These are phyloP conservation scores for Chaetomium strumarium DNA, from an alignment of 2,329 filamentous ascomycete species.

Conservation along the genomic window DNA sequence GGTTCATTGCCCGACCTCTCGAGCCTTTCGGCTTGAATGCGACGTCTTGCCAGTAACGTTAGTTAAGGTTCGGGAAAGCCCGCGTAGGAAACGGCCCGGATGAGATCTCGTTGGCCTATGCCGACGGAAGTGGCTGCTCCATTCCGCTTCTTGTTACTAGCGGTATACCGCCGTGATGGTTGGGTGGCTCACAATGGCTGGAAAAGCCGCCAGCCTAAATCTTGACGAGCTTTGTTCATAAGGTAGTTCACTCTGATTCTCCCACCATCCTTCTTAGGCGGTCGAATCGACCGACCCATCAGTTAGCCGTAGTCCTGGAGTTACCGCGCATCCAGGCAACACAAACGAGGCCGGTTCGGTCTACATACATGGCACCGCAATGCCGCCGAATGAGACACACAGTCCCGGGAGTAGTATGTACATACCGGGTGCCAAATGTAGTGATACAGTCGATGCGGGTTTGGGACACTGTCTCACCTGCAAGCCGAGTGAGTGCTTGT, in stretches of 20 bases:
- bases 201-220: neutral
- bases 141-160: neutral
- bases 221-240: too few species aligned
- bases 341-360: constrained; percentile 5
- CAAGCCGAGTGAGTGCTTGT: too few species aligned
- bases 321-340: neutral
- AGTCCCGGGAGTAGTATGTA: constrained; percentile 1
- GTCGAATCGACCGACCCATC: too few species aligned
- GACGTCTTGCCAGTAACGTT: constrained; percentile 1
- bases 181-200: neutral
- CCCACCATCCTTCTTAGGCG: too few species aligned
- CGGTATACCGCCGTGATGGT: neutral
- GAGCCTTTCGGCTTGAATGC: constrained; percentile 8
- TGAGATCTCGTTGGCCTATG: neutral
- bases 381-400: constrained; percentile 1
- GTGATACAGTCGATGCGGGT: neutral
- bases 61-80: constrained; percentile 16
- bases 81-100: constrained; percentile 13
- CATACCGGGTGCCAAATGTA: neutral
- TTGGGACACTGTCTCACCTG: neutral
- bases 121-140: neutral
- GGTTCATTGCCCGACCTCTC: neutral
- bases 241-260: too few species aligned
- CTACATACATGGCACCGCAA: constrained; percentile 1
- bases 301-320: neutral